A percentile compares a stretch with the other conserved stretches of the same genome.
Evolutionary conservation across 768 basidiomycete genomes (phyloP).

Genomic region (Phanerochaete sordida): DNA sequence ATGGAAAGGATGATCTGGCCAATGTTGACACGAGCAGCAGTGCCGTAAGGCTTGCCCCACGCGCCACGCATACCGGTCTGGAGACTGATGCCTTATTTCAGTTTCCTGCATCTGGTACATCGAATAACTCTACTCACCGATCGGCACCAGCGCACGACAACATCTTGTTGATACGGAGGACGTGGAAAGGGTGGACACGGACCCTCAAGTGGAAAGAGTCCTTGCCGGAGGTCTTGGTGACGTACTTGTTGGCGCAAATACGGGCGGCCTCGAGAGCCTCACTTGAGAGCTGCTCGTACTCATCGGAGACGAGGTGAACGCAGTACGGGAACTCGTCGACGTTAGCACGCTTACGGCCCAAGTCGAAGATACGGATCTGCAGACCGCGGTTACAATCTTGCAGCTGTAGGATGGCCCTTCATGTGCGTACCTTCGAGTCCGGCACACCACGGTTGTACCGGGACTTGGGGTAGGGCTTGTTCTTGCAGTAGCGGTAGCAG

Average conservation of each 20-base stretch:
- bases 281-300: conserved; percentile 94
- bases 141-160: conserved; percentile 99
- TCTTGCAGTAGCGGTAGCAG: conserved; percentile 99
- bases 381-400: neutral
- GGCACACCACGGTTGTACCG: conserved; percentile 99
- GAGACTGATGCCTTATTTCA: conserved; percentile 44
- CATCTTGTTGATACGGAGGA: conserved; percentile 99
- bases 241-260: conserved; percentile 99
- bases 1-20: conserved; percentile 93
- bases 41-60: conserved; percentile 98
- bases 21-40: conserved; percentile 94
- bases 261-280: conserved; percentile 98
- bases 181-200: conserved; percentile 97
- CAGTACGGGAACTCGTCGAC: conserved; percentile 99
- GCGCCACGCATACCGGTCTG: conserved; percentile 99
- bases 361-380: conserved; percentile 94
- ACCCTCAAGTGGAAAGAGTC: conserved; percentile 99
- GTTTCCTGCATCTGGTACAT: neutral
- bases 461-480: conserved; percentile 97
- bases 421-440: conserved; percentile 71
- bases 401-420: neutral
- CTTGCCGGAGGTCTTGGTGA: conserved; percentile 97
- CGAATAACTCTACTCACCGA: conserved; percentile 50
- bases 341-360: conserved; percentile 92
- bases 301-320: conserved; percentile 94